These are phyloP conservation scores for Conoideocrella luteorostrata DNA, from an alignment of 2,329 filamentous ascomycete genomes.

Conservation along the genomic window DNA sequence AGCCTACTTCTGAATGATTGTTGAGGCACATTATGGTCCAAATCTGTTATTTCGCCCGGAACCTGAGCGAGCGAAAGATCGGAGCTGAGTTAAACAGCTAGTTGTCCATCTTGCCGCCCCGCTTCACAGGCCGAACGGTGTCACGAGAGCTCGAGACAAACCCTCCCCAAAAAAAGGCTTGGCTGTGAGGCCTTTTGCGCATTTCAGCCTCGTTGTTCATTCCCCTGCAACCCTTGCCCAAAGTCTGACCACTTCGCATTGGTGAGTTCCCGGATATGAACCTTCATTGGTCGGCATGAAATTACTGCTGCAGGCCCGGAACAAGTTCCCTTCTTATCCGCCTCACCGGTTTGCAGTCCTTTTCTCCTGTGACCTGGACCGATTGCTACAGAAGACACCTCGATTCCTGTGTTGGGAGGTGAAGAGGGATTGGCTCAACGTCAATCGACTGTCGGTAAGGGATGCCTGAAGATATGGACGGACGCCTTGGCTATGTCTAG, in stretches of 20 bases:
- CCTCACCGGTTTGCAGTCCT: slow-evolving; percentile 4
- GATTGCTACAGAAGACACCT: background rate
- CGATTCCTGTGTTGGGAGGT: background rate
- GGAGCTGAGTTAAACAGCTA: no score
- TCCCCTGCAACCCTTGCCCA: background rate
- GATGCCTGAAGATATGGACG: no score
- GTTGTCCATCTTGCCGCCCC: no score
- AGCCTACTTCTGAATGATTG: background rate
- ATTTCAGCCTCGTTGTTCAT: background rate
- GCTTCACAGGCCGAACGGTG: no score
- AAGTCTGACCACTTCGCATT: slow-evolving; percentile 6
- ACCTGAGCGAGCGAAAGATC: no score
- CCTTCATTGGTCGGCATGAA: slow-evolving; percentile 5
- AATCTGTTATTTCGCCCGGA: no score
- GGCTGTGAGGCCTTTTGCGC: background rate
- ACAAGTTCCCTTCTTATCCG: slow-evolving; percentile 2
- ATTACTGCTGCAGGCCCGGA: slow-evolving; percentile 4
- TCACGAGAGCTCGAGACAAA: no score
- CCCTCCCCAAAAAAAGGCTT: no score
- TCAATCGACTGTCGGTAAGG: no score
- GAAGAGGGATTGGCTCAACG: background rate
- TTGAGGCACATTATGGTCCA: no score
- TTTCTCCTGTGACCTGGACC: background rate
- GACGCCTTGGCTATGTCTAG: background rate
- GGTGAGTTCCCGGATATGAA: background rate